Evolutionary conservation across 192 early-diverging fungal genomes (phyloP).

Genomic region (Linnemannia zychae): DNA sequence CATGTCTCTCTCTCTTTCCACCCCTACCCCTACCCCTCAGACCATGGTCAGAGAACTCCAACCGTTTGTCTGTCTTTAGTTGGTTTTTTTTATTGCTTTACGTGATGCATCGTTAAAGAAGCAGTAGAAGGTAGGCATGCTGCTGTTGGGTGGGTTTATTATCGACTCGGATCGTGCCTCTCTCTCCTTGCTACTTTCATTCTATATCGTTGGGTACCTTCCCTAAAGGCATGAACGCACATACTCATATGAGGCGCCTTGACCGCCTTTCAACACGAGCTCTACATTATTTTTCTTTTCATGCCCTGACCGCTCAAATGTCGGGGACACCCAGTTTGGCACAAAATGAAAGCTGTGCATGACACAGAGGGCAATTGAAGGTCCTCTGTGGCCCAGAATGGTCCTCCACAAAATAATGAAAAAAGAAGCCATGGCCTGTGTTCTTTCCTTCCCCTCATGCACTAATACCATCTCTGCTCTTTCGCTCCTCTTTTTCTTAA

Average conservation of each 20-base stretch:
- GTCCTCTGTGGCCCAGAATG: not conserved
- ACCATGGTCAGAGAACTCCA: not conserved
- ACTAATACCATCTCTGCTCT: not conserved
- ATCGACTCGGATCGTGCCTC: not conserved
- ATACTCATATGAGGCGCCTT: not conserved
- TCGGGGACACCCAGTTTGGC: not conserved
- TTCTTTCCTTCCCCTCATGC: not conserved
- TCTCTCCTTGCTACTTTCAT: not conserved
- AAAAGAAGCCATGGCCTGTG: not conserved
- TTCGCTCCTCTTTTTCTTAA: not conserved
- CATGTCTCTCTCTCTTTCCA: not conserved
- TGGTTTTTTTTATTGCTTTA: not conserved
- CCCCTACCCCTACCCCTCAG: not conserved
- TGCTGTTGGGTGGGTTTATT: not conserved
- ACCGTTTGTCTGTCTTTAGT: not conserved
- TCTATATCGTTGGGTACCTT: not conserved
- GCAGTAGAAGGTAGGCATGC: not conserved
- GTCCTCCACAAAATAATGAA: not conserved
- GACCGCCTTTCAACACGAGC: not conserved
- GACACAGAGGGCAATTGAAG: not conserved
- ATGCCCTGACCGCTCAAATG: not conserved
- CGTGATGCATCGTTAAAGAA: not conserved
- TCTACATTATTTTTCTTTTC: not conserved
- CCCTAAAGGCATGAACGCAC: not conserved
- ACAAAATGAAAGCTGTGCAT: not conserved